Percentiles rank a stretch among this genome's conserved stretches.
These are phyloP conservation scores for Lentithecium fluviatile DNA, from an alignment of 495 filamentous ascomycete genomes.

Conservation along the genomic window DNA sequence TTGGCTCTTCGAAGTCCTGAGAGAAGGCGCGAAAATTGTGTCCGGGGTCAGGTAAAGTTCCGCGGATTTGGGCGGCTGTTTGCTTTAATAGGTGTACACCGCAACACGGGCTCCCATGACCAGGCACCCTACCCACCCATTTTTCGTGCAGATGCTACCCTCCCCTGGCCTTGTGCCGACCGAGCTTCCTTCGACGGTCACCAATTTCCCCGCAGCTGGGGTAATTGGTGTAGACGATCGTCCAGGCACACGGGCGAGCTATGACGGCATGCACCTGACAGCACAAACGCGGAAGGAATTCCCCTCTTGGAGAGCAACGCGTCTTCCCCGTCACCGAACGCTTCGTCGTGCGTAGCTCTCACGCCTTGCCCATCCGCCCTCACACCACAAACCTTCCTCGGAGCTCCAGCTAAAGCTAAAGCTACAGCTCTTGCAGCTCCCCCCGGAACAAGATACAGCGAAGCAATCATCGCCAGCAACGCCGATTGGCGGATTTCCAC, in stretches of 20 bases:
- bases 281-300: not conserved
- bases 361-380: no score
- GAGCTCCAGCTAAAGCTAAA: no score
- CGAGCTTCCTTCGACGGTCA: not conserved
- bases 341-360: no score
- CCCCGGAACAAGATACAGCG: not conserved
- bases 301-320: no score
- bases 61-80: not conserved
- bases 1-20: not conserved
- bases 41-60: not conserved
- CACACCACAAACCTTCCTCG: no score
- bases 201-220: slow-evolving; percentile 23
- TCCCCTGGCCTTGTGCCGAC: no score
- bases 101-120: slow-evolving; percentile 21
- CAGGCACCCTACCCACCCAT: not conserved
- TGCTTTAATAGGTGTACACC: slow-evolving; percentile 16
- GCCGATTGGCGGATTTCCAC: slow-evolving; percentile 24
- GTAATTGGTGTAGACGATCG: slow-evolving; percentile 1
- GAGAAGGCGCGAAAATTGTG: not conserved
- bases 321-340: no score
- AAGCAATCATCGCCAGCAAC: not conserved
- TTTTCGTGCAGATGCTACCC: not conserved
- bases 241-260: slow-evolving; percentile 13
- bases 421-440: slow-evolving; percentile 2
- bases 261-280: slow-evolving; percentile 17